These are phyloP conservation scores for Nymphaea thermarum DNA, from an alignment of 164 flowering plant genomes.

Conservation along the genomic window DNA sequence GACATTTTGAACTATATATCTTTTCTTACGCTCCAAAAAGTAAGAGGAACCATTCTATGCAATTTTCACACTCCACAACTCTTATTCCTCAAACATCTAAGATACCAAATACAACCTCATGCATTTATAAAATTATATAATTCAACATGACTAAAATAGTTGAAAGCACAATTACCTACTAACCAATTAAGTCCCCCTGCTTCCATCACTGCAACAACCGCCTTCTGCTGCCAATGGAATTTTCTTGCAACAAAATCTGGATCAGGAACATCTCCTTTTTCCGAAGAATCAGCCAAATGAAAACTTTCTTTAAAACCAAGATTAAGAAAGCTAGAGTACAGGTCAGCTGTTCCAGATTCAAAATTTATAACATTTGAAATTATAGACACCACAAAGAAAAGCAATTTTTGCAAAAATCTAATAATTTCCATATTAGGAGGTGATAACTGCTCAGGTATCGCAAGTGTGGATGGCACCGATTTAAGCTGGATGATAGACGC, in stretches of 20 bases:
- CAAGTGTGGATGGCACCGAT: slow-evolving; percentile 44
- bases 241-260: slow-evolving; percentile 24
- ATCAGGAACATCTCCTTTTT: slow-evolving; percentile 7
- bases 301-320: slow-evolving; percentile 14
- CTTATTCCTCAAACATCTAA: background rate
- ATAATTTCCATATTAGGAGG: slow-evolving; percentile 22
- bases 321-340: slow-evolving; percentile 16
- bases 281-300: slow-evolving; percentile 20
- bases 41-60: too few relatives aligned
- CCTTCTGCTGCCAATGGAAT: slow-evolving; percentile 71
- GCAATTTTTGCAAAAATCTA: slow-evolving; percentile 51
- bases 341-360: slow-evolving; percentile 22
- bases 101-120: background rate
- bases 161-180: slow-evolving; percentile 90
- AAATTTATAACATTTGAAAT: slow-evolving; percentile 55
- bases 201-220: slow-evolving; percentile 86
- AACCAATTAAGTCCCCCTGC: slow-evolving; percentile 99
- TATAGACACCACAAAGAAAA: slow-evolving; percentile 57
- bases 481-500: slow-evolving; percentile 88
- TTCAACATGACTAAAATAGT: background rate
- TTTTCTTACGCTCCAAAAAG: too few relatives aligned
- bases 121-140: too few relatives aligned
- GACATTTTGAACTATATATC: too few relatives aligned
- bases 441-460: slow-evolving; percentile 49
- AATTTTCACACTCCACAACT: too few relatives aligned